These are phyloP conservation scores for Besnoitia besnoiti DNA, from an alignment of 169 alveolate genomes.

Conservation along the genomic window DNA sequence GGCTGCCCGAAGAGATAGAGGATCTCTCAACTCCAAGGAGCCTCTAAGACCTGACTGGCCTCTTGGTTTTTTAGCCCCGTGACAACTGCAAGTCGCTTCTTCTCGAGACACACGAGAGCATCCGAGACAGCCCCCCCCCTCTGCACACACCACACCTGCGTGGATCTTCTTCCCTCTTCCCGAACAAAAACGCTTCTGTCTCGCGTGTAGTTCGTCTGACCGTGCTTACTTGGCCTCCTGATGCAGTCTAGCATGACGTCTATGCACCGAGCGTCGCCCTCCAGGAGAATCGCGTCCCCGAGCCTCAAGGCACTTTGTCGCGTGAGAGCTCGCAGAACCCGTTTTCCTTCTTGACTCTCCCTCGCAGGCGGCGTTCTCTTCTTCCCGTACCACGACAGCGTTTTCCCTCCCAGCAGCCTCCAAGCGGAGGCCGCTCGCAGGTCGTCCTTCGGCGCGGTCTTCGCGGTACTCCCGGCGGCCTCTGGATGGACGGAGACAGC, in stretches of 20 bases:
- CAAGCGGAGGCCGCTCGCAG: not conserved
- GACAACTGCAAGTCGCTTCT: no score
- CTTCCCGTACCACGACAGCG: not conserved
- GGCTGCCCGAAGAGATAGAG: no score
- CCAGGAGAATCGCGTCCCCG: conserved; percentile 6
- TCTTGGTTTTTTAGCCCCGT: no score
- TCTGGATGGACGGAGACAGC: not conserved
- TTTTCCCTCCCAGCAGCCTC: not conserved
- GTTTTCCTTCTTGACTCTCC: not conserved
- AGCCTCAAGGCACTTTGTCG: not conserved
- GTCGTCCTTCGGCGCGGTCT: no score
- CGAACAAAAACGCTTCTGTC: not conserved
- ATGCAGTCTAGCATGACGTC: not conserved
- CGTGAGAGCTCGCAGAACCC: not conserved
- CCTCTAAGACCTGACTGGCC: no score
- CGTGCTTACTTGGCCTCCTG: not conserved
- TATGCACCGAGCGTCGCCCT: not conserved
- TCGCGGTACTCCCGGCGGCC: no score
- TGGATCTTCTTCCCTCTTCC: no score
- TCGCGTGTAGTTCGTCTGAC: no score
- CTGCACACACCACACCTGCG: no score
- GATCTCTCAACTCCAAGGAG: no score
- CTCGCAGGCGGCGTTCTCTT: not conserved
- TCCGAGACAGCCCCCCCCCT: no score
- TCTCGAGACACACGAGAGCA: no score